Evolutionary conservation across 2,329 filamentous ascomycete species (phyloP).

Genomic region (Scedosporium dehoogii): DNA sequence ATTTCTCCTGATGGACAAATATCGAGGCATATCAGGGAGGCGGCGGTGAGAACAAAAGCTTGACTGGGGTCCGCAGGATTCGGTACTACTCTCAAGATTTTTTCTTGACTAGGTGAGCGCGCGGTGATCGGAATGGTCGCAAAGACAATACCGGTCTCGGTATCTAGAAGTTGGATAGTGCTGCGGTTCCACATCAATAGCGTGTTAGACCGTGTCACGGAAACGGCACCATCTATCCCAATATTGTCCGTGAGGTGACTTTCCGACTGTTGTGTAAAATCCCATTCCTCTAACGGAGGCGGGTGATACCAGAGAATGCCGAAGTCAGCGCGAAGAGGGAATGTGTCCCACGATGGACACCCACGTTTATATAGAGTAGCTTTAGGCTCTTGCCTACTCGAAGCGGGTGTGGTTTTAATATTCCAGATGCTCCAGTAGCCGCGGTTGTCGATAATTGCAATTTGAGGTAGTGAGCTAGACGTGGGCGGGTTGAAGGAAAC

Average conservation of each 20-base stretch:
- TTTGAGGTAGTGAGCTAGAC: constrained; percentile 41
- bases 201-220: constrained; percentile 2
- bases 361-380: neutral
- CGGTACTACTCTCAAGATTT: constrained; percentile 6
- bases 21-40: constrained; percentile 8
- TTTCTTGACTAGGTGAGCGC: constrained; percentile 6
- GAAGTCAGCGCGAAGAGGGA: neutral
- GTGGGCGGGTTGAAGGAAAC: constrained; percentile 51
- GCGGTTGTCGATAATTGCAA: constrained; percentile 55
- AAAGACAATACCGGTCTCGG: neutral
- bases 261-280: neutral
- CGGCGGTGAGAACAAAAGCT: constrained; percentile 9
- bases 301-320: constrained; percentile 4
- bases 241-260: neutral
- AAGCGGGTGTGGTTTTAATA: neutral
- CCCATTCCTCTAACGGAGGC: neutral
- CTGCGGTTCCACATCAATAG: constrained; percentile 9
- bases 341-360: neutral
- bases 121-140: constrained; percentile 2
- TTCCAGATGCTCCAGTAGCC: constrained; percentile 64
- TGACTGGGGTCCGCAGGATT: constrained; percentile 6
- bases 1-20: neutral
- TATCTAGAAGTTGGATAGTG: constrained; percentile 4
- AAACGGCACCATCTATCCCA: neutral
- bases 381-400: neutral